Evolutionary conservation across 2,329 filamentous ascomycete genomes (phyloP).

Genomic region (Atkinsonella texensis): DNA sequence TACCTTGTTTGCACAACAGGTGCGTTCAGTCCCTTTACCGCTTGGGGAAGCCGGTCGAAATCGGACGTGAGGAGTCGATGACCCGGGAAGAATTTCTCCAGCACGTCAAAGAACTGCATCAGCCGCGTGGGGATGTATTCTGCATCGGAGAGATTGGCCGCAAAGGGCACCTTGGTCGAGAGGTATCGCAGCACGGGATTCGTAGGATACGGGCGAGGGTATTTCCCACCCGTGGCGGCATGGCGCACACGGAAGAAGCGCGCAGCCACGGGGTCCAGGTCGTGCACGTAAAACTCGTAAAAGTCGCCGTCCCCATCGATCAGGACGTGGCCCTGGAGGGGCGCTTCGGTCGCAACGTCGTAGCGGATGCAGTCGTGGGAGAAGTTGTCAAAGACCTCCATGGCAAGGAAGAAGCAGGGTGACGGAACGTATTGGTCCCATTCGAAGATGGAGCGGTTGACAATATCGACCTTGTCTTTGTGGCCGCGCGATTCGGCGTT

Average conservation of each 20-base stretch:
- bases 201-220: slow-evolving; percentile 48
- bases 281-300: slow-evolving; percentile 79
- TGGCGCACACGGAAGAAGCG: slow-evolving; percentile 78
- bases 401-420: slow-evolving; percentile 93
- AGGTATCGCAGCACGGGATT: slow-evolving; percentile 48
- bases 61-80: slow-evolving; percentile 84
- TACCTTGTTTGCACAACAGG: slow-evolving; percentile 96
- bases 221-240: slow-evolving; percentile 54
- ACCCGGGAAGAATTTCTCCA: slow-evolving; percentile 77
- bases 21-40: slow-evolving; percentile 74
- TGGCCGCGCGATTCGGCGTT: slow-evolving; percentile 63
- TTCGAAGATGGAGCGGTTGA: slow-evolving; percentile 91
- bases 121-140: slow-evolving; percentile 92
- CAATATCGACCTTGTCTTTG: slow-evolving; percentile 76
- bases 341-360: slow-evolving; percentile 65
- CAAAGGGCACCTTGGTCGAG: slow-evolving; percentile 53
- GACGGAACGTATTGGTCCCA: slow-evolving; percentile 81
- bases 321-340: slow-evolving; percentile 79
- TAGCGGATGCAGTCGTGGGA: slow-evolving; percentile 91
- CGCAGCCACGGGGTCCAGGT: slow-evolving; percentile 69
- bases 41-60: slow-evolving; percentile 76
- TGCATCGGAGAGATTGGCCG: slow-evolving; percentile 63
- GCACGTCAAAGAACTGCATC: slow-evolving; percentile 93
- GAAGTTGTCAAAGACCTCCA: slow-evolving; percentile 99
- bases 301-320: slow-evolving; percentile 81